These are phyloP conservation scores for Lagerstroemia speciosa DNA, from an alignment of 345 rosid species.

Conservation along the genomic window DNA sequence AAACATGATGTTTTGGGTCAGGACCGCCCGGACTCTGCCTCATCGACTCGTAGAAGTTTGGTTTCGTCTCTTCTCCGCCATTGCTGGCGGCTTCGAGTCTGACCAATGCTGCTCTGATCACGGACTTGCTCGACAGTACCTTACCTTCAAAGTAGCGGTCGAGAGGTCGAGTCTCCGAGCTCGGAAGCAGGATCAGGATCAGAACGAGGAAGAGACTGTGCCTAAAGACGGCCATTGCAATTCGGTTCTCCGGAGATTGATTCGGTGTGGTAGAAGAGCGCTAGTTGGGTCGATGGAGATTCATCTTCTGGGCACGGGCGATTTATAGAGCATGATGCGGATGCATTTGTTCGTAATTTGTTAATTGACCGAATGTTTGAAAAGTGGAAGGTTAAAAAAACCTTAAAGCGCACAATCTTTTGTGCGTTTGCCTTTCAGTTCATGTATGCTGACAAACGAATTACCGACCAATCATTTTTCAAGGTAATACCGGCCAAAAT, in stretches of 20 bases:
- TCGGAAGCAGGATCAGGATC: not conserved
- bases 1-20: slow-evolving; percentile 7
- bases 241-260: not conserved
- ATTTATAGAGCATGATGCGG: not conserved
- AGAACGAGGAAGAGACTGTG: not conserved
- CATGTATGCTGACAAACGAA: not conserved
- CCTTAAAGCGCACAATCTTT: not conserved
- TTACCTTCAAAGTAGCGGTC: not conserved
- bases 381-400: not conserved
- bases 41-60: not conserved
- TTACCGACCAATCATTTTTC: not conserved
- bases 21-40: slow-evolving; percentile 9
- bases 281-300: not conserved
- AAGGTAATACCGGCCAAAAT: too few relatives aligned
- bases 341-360: not conserved
- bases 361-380: not conserved
- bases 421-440: not conserved
- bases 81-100: not conserved
- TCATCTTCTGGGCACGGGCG: not conserved
- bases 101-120: slow-evolving; percentile 1
- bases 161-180: slow-evolving; percentile 1
- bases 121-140: not conserved
- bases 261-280: not conserved
- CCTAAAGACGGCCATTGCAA: not conserved
- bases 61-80: not conserved